Evolutionary conservation across 768 basidiomycete species (phyloP), one percentile per base, ranked within the genome.

Genomic region (Tephrocybe rancida): DNA sequence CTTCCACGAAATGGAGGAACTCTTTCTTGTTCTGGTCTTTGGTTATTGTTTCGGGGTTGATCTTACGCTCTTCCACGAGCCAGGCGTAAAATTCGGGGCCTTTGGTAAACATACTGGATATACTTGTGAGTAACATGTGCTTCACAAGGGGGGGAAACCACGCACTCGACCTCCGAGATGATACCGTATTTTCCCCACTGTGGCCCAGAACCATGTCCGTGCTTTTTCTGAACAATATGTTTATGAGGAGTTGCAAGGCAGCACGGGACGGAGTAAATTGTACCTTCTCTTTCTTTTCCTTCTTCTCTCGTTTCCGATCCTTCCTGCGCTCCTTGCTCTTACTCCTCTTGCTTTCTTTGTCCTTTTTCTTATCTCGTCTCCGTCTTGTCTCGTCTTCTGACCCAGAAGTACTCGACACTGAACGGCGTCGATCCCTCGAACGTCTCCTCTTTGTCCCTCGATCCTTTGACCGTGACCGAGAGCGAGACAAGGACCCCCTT

Each of bases 151-250:
- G 48, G 39, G 60, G 46, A 14, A 30, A 44, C 48, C 16, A 76
- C 83, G 78, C 61, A 96, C 94, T 96, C 93, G 3, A 81, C 65
- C 63, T 95, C 95, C 26, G 80, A 80, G 52, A 97, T 93, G 50
- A 91, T 80, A 2, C 95, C 95, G 69, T 90, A 88, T 69, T 91
- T 93, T 14, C 95, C 95, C 93, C 93, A 97, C 59, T 92, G 86
- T 16, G 83, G 75, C 9, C 81, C 80, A 24, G 73, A 71, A 27
- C 73, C 79, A 18, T 73, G 74, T 9, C 76, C 78, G 59, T 84
- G 82, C 68, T 86, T 86, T 73, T 86, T 75, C 74, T 82, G 58
- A 44, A 25, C 38, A 29, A 3, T 37, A 29, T 8, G 32, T 48
- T 21, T 16, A 37, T 16, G 16, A 13, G 35, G 30, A 27, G 6